A percentile compares a stretch with the other conserved stretches of the same genome.
Evolutionary conservation across 352 stramenopile species (phyloP).

Genomic region (Phytophthora sp.): DNA sequence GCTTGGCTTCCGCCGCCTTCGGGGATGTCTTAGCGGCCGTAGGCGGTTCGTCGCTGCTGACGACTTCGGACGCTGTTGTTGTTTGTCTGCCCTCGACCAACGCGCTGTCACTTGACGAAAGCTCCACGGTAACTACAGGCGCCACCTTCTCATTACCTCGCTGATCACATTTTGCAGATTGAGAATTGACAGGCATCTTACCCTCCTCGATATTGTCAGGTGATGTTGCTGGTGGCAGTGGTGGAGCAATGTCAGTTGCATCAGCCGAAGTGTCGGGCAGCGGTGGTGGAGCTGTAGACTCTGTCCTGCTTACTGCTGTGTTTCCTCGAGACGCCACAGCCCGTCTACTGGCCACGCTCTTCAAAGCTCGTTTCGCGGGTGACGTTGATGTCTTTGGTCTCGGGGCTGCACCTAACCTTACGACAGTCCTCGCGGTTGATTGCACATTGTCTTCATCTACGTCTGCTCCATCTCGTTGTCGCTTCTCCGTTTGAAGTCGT

Average conservation of each 20-base stretch:
- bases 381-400: slow-evolving; percentile 18
- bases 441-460: not conserved
- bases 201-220: not conserved
- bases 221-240: not conserved
- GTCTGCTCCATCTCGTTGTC: not conserved
- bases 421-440: not conserved
- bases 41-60: not conserved
- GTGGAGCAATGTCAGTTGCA: not conserved
- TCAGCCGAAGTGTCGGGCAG: not conserved
- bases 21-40: not conserved
- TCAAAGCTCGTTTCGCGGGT: slow-evolving; percentile 17
- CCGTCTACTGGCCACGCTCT: slow-evolving; percentile 18
- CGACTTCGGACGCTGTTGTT: not conserved
- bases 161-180: too few species aligned
- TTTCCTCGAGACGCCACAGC: not conserved
- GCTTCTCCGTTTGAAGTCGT: slow-evolving; percentile 15
- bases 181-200: not conserved
- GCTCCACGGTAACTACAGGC: not conserved
- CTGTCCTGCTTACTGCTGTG: not conserved
- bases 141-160: not conserved
- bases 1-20: slow-evolving; percentile 12
- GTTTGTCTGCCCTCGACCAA: slow-evolving; percentile 11
- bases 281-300: not conserved
- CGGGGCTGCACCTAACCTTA: not conserved
- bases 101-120: not conserved